phyloP scores from a whole-genome alignment of 2,329 filamentous ascomycete genomes.

The Colletotrichum eremochloae region DNA sequence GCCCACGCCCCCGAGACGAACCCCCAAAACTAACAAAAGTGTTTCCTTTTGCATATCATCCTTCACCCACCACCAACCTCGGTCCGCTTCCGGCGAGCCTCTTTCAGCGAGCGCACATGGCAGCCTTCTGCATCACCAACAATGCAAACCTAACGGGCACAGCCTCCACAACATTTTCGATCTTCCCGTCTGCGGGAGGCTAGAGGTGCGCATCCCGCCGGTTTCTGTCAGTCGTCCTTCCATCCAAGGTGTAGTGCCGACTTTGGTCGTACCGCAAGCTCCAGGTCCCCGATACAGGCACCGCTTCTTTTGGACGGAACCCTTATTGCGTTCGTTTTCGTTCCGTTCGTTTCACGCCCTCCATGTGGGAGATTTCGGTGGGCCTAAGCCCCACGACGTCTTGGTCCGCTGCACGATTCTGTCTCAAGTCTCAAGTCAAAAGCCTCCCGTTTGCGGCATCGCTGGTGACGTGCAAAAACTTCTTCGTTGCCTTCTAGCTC shows the following conservation, averaged over 20 bases:
- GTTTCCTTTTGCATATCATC: background rate
- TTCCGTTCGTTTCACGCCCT: slow-evolving; percentile 18
- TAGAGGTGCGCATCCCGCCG: slow-evolving; percentile 2
- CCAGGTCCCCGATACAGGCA: slow-evolving; percentile 28
- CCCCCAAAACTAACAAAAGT: slow-evolving; percentile 25
- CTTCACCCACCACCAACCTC: slow-evolving; percentile 4
- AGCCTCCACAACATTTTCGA: slow-evolving; percentile 39
- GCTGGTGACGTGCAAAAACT: slow-evolving; percentile 39
- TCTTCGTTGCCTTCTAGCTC: slow-evolving; percentile 40
- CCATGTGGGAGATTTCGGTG: slow-evolving; percentile 31
- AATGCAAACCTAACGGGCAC: slow-evolving; percentile 31
- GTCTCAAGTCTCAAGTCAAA: background rate
- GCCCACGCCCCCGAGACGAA: slow-evolving; percentile 13
- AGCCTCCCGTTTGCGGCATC: slow-evolving; percentile 40
- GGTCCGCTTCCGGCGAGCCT: slow-evolving; percentile 37
- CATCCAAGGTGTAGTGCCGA: slow-evolving; percentile 5
- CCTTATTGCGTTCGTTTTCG: background rate
- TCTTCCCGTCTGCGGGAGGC: slow-evolving; percentile 18
- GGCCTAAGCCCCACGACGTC: slow-evolving; percentile 21
- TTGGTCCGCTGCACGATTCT: background rate
- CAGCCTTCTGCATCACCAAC: slow-evolving; percentile 35
- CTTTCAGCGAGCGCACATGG: slow-evolving; percentile 34
- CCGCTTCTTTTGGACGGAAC: background rate
- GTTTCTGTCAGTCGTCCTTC: slow-evolving; percentile 1
- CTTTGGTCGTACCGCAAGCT: slow-evolving; percentile 26